These are phyloP conservation scores for Beta lomatogona DNA, from an alignment of 179 eudicot species.

Conservation along the genomic window DNA sequence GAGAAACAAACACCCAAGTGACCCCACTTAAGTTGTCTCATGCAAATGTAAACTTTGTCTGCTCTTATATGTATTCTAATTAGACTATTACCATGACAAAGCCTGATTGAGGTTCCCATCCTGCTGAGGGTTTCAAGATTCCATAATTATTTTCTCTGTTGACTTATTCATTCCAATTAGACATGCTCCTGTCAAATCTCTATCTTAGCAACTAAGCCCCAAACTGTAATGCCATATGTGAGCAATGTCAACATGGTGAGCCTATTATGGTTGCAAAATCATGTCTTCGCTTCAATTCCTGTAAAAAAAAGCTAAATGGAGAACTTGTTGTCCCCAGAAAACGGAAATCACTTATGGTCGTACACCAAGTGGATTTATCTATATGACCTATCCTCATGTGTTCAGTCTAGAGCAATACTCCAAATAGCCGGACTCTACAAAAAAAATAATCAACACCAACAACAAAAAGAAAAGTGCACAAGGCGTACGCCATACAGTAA, in stretches of 20 bases:
- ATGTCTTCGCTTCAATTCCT: too few relatives aligned
- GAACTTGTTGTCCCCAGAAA: not conserved
- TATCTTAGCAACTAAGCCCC: conserved; percentile 3
- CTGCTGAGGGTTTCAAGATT: conserved; percentile 32
- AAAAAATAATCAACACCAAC: not conserved
- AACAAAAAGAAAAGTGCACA: not conserved
- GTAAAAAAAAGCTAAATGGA: too few relatives aligned
- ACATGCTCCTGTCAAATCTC: conserved; percentile 18
- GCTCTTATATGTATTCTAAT: conserved; percentile 9
- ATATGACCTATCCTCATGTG: too few relatives aligned
- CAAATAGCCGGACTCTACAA: too few relatives aligned
- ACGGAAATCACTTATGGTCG: too few relatives aligned
- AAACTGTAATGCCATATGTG: not conserved
- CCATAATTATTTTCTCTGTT: conserved; percentile 27
- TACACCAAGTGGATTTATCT: too few relatives aligned
- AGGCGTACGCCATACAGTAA: conserved; percentile 13
- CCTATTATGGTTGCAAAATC: too few relatives aligned
- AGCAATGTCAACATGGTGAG: not conserved
- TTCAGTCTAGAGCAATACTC: too few relatives aligned
- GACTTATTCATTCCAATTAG: conserved; percentile 23
- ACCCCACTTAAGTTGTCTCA: conserved; percentile 31
- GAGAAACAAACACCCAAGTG: conserved; percentile 13
- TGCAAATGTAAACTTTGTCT: conserved; percentile 18
- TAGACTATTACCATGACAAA: not conserved
- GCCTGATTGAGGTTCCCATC: conserved; percentile 7